Percentiles rank a stretch among this genome's conserved stretches.
These are phyloP conservation scores for Gymnopilus dilepis DNA, from an alignment of 768 basidiomycete species.

Conservation along the genomic window DNA sequence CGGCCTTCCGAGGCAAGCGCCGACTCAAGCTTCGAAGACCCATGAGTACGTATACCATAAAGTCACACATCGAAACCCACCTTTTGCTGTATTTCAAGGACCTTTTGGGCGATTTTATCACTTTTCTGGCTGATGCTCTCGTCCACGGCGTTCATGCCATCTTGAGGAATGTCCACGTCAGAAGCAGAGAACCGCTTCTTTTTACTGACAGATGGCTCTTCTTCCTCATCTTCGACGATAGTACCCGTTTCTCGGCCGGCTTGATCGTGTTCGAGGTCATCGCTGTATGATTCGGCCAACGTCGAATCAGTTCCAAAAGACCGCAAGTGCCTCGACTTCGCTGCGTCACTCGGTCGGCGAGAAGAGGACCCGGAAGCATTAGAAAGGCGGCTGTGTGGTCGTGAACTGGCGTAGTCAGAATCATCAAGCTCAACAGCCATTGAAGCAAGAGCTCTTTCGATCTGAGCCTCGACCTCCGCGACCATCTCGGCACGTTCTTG, in stretches of 20 bases:
- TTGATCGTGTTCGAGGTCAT: conserved; percentile 31
- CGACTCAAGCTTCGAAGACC: conserved; percentile 63
- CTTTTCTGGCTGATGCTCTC: conserved; percentile 84
- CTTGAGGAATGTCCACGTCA: conserved; percentile 65
- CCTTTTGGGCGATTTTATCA: conserved; percentile 88
- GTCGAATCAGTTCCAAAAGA: conserved; percentile 84
- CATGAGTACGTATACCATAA: conserved; percentile 14
- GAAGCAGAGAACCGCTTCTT: conserved; percentile 85
- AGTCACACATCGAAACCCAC: conserved; percentile 44
- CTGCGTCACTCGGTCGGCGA: conserved; percentile 64
- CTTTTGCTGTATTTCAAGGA: conserved; percentile 90
- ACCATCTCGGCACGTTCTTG: conserved; percentile 87
- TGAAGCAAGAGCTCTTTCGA: conserved; percentile 82
- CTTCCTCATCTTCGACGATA: conserved; percentile 63
- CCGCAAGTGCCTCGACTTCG: conserved; percentile 58
- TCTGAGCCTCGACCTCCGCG: conserved; percentile 92
- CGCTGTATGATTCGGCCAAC: conserved; percentile 69
- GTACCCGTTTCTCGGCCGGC: conserved; percentile 55
- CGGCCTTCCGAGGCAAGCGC: conserved; percentile 70
- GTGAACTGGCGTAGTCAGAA: conserved; percentile 75
- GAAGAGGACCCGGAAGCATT: conserved; percentile 61
- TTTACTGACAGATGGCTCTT: conserved; percentile 51
- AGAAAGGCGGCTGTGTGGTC: conserved; percentile 71
- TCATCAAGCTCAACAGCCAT: conserved; percentile 85
- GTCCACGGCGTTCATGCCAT: conserved; percentile 86